phyloP scores from a whole-genome alignment of 257 asterid genomes.

The Mentha longifolia region DNA sequence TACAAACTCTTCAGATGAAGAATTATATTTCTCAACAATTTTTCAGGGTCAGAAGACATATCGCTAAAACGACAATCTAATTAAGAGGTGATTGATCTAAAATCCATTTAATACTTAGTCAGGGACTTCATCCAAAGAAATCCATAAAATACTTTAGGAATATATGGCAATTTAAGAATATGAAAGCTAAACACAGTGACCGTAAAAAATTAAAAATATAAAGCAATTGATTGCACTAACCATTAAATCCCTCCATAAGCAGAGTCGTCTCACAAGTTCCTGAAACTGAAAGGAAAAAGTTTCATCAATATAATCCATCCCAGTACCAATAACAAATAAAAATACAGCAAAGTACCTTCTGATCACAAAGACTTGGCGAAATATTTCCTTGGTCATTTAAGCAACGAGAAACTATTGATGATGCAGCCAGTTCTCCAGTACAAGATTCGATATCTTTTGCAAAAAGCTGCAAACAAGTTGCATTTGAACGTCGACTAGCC shows the following conservation, averaged over 20 bases:
- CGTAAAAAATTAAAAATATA: background rate
- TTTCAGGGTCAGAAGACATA: conserved; percentile 8
- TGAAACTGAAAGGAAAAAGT: conserved; percentile 63
- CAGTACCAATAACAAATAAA: conserved; percentile 7
- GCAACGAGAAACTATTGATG: conserved; percentile 80
- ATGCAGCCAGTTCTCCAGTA: conserved; percentile 90
- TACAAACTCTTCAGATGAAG: background rate
- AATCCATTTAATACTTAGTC: background rate
- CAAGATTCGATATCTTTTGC: conserved; percentile 76
- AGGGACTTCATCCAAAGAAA: conserved; percentile 3
- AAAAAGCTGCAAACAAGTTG: conserved; percentile 78
- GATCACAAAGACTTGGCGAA: conserved; percentile 44
- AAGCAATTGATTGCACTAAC: conserved; percentile 50
- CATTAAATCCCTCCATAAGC: conserved; percentile 98
- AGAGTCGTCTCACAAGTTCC: conserved; percentile 73
- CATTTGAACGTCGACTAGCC: conserved; percentile 90
- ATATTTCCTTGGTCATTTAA: conserved; percentile 63
- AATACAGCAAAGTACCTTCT: conserved; percentile 51
- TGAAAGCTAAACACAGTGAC: background rate
- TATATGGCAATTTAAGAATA: conserved; percentile 5
- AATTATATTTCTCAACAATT: conserved; percentile 4
- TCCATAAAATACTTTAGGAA: background rate
- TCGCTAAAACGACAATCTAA: background rate
- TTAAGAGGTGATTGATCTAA: background rate
- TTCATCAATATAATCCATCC: conserved; percentile 38